phyloP scores from a whole-genome alignment of 257 asterid genomes.

The Ophiorrhiza pumila region DNA sequence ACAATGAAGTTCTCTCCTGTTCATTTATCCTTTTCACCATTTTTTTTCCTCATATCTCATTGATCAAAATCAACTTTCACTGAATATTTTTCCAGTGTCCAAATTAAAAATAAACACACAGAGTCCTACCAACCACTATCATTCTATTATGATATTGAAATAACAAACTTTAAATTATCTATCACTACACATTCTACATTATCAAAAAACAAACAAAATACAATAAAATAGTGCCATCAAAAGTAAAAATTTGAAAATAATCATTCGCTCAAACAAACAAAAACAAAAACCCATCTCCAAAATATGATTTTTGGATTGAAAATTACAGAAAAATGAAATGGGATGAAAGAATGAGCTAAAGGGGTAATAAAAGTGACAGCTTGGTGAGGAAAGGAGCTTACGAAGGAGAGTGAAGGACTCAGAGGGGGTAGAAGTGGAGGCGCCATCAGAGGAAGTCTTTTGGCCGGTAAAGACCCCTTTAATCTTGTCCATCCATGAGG shows the following conservation, averaged over 20 bases:
- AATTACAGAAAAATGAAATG: background rate
- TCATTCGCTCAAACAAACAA: background rate
- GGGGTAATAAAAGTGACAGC: background rate
- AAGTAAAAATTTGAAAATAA: background rate
- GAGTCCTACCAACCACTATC: background rate
- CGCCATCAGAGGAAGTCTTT: conserved; percentile 31
- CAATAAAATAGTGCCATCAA: background rate
- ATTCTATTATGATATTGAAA: too few relatives aligned
- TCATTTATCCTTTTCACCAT: background rate
- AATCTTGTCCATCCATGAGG: conserved; percentile 81
- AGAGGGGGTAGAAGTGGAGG: conserved; percentile 22
- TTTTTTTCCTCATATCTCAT: background rate
- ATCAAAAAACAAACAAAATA: background rate
- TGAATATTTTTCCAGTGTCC: background rate
- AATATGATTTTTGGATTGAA: background rate
- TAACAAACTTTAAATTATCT: background rate
- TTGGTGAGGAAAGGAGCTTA: conserved; percentile 24
- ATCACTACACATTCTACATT: background rate
- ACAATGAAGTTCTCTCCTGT: background rate
- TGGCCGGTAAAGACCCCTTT: conserved; percentile 71
- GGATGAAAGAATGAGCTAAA: background rate
- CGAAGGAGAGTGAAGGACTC: conserved; percentile 73
- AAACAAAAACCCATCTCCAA: background rate
- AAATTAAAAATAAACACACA: too few relatives aligned
- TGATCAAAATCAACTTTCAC: background rate